Evolutionary conservation across 1,284 basidiomycete genomes (phyloP), one percentile per base, ranked within the genome.

Genomic region (Naganishia sp.): DNA sequence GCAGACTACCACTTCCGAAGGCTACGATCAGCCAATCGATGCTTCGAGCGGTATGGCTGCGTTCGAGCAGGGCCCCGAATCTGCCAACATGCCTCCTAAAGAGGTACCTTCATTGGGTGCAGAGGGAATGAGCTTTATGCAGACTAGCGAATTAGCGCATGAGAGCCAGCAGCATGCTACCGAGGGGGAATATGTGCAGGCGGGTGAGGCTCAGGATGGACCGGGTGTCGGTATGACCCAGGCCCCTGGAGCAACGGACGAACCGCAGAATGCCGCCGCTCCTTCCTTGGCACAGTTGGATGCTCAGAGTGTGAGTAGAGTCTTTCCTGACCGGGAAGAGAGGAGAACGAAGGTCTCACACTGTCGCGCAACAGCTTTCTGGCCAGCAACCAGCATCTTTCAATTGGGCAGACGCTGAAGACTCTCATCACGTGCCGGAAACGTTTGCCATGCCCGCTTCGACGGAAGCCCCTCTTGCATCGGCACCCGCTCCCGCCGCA

Each of bases 81-180:
- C 53, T n/a, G 64, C 64, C 16, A 36, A 65, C n/a, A 25, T 43
- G 42, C 55, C 55, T n/a, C 59, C 59, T 5, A 52, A 61, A 28
- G 59, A 50, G 36, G 64, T 65, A 11, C 36, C 48, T 53, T 33
- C 63, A 44, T 53, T 63, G 57, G 28, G 74, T 42, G 36, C 68
- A 15, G 48, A 56, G 48, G 10, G 67, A 59, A 28, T 68, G 55
- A 68, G 61, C 61, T 68, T 68, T 46, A 68, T 68, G 21, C 66
- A 68, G 44, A 64, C 60, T 5, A 64, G 60, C 31, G 66, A 68
- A 45, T 64, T 68, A 59, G 52, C 45, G 6, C 48, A 36, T 6
- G 48, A 61, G 13, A 61, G 39, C 36, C n/a, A 56, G 28, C 21
- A 36, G 5, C 45, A 33, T 10, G 18, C 39, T 9, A 25, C 44